Base-by-base conservation (phyloP, 2,329 filamentous ascomycete species). In the Microsporum audouinii region DNA sequence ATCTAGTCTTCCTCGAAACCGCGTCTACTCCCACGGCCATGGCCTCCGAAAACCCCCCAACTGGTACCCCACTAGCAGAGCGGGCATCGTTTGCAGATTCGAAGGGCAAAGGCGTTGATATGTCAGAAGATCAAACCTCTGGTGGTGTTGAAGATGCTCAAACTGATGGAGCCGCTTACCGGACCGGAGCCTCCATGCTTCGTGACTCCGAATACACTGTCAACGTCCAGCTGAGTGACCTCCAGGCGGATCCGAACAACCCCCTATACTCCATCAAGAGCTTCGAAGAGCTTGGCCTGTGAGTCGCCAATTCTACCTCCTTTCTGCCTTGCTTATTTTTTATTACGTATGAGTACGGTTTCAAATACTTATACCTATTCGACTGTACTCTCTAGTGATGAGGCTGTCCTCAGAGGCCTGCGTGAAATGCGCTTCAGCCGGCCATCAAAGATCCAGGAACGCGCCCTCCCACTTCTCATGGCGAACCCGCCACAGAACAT, bases 381-480 rank as follows among this genome's bases (percentile, higher is more conserved):
- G 2, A 27, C 6, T 43, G 10, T 29, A 39, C 57, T 66, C 63
- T 31, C 65, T 69, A 81, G 85, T 65, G 76, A 80, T 68, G 69
- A 80, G 27, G 78, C 83, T 47, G 88, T 97, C 65, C 82, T 91
- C 60, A 84, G 89, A 66, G 91, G 90, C 56, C 81, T 96, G 36
- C 79, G 85, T 55, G 80, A 83, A 60, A 88, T 97, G 82, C 88
- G 88, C 76, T 97, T 96, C 79, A 83, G 86, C 70, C 95, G 95
- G 75, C 94, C 94, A 0, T 97, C 94, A 61, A 99, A 99, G 78
- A 95, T 99, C 66, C 94, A 99, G 78, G 94, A 96, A 75, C 89
- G 88, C 68, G 94, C 94, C 1, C 82, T 99, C 17, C 94, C 94
- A 33, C 81, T 99, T 60, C 88, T 99, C 70, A 83, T 99, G 65